Evolutionary conservation across 2,329 filamentous ascomycete species (phyloP).

Genomic region (Aspergillus novoparasiticus): DNA sequence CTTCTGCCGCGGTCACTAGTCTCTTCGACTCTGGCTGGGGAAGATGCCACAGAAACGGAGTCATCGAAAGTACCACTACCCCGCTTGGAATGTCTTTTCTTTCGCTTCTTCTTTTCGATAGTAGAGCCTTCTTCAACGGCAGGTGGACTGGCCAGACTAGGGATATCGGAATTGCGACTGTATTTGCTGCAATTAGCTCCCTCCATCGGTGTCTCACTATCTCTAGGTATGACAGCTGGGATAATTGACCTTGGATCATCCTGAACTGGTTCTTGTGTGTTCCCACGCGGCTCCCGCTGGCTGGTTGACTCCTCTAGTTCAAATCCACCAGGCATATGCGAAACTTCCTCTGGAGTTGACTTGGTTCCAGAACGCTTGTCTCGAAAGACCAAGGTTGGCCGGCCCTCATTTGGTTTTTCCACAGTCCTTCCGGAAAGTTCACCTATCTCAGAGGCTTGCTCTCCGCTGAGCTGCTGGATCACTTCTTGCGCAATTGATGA

Average conservation of each 20-base stretch:
- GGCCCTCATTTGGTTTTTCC: not conserved
- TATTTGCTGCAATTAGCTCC: slow-evolving; percentile 25
- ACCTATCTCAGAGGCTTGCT: slow-evolving; percentile 5
- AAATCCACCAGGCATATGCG: slow-evolving; percentile 38
- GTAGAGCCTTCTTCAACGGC: slow-evolving; percentile 15
- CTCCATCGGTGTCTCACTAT: slow-evolving; percentile 15
- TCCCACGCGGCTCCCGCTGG: slow-evolving; percentile 1
- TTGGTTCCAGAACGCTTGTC: slow-evolving; percentile 9
- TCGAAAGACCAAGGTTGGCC: not conserved
- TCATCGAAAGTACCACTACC: slow-evolving; percentile 40
- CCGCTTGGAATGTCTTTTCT: slow-evolving; percentile 31
- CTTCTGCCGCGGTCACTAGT: slow-evolving; percentile 32
- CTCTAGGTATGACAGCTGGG: slow-evolving; percentile 19
- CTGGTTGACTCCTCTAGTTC: slow-evolving; percentile 19
- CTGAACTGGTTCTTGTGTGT: not conserved
- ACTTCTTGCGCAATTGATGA: slow-evolving; percentile 28
- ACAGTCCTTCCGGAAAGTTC: not conserved
- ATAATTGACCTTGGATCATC: slow-evolving; percentile 23
- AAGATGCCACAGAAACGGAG: slow-evolving; percentile 37
- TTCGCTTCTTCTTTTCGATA: slow-evolving; percentile 28
- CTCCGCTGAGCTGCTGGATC: slow-evolving; percentile 28
- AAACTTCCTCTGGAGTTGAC: slow-evolving; percentile 26
- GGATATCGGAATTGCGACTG: slow-evolving; percentile 24
- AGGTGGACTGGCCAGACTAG: slow-evolving; percentile 16
- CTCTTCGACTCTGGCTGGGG: slow-evolving; percentile 35